Evolutionary conservation across 805 yeast species (phyloP).

Genomic region (Alloascoidea hylecoeti): DNA sequence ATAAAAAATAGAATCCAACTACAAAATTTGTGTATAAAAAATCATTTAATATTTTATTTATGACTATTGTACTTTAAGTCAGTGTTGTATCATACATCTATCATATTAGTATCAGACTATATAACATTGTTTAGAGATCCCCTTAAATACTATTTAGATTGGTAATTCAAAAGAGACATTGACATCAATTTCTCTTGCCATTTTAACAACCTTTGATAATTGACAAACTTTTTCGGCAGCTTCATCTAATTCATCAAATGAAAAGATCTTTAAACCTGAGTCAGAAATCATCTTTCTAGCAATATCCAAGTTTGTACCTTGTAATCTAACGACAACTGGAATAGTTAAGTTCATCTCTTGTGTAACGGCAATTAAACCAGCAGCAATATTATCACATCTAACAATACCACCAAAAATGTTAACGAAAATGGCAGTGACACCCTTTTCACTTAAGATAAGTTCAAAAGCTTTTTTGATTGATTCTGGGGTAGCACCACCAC

Average conservation of each 20-base stretch:
- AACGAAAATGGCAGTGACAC: constrained; percentile 91
- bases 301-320: constrained; percentile 89
- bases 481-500: constrained; percentile 99
- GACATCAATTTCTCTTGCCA: constrained; percentile 33
- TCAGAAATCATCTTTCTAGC: constrained; percentile 78
- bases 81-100: no score
- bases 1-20: no score
- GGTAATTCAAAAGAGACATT: constrained; percentile 35
- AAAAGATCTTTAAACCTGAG: constrained; percentile 86
- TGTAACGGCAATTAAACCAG: constrained; percentile 92
- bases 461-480: constrained; percentile 95
- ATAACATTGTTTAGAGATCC: no score
- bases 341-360: constrained; percentile 81
- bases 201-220: constrained; percentile 37
- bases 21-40: no score
- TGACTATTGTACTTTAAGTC: no score
- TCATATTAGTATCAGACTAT: no score
- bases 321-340: constrained; percentile 96
- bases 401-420: constrained; percentile 99
- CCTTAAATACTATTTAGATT: constrained; percentile 18
- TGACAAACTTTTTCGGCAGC: constrained; percentile 94
- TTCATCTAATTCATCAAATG: constrained; percentile 86
- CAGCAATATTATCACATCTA: constrained; percentile 97
- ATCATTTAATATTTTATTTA: no score
- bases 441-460: constrained; percentile 77